Base-by-base conservation (phyloP, 2,329 filamentous ascomycete genomes). In the Teratosphaeria epicoccoides region DNA sequence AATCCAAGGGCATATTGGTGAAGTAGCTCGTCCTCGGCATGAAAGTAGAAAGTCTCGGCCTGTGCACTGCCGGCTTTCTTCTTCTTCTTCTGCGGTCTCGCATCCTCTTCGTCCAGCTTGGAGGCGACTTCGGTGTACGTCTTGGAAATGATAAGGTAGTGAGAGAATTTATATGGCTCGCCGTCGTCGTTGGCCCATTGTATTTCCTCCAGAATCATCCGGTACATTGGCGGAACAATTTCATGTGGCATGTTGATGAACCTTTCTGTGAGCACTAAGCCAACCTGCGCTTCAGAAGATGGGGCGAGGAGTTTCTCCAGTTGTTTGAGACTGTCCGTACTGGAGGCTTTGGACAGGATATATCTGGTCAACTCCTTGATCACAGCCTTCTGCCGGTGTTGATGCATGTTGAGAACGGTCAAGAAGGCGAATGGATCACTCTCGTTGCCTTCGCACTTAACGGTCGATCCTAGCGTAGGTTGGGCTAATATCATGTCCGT, bases 201-300 rank as follows among this genome's bases (percentile, higher is more conserved):
- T 48, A 98, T 83, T 76, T 98, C 93, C 65, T 97, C 89, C 47
- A 87, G 75, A 48, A 98, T 80, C 88, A 96, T 95, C 48, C 79
- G 82, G 77, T 96, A 97, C 81, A 97, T 86, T 3, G 93, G 91
- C 25, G 93, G 91, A 12, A 89, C 82, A 57, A 95, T 83, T 70
- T 97, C 88, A 14, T 87, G 77, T n/a, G 93, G 93, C 76, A 96
- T 90, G 73, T 98, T 98, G 75, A 98, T 89, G 62, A 97, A 76
- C 22, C 91, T 83, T 70, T 98, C 93, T 2, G 88, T 87, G n/a
- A 98, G 76, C 24, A 98, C 79, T 14, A 98, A 74, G 3, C 89
- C 93, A 52, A 96, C 79, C 51, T 88, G 82, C 0, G 69, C 61
- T 43, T 63, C 46, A 0, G 68, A 64, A 12, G 63, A 57, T 14